These are phyloP conservation scores for Psidium friedrichsthalianum DNA, from an alignment of 345 rosid species.

Conservation along the genomic window DNA sequence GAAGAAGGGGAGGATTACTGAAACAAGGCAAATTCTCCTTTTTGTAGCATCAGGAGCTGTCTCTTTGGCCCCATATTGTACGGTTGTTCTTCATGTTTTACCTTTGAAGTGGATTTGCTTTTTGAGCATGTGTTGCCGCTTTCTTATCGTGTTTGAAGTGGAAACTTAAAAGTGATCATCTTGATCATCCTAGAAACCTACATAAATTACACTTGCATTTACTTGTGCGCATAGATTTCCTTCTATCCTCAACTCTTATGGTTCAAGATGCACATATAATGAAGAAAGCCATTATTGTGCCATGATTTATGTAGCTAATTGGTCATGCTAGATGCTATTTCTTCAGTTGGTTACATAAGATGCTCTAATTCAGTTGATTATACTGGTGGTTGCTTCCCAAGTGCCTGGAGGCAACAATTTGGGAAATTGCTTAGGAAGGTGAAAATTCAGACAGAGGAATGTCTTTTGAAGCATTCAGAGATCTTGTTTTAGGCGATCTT, in stretches of 20 bases:
- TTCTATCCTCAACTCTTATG: background rate
- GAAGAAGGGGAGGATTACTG: constrained; percentile 47
- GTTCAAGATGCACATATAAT: background rate
- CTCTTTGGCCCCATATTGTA: background rate
- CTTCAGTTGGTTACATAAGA: background rate
- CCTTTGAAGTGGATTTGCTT: background rate
- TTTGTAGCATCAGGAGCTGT: background rate
- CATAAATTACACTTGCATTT: background rate
- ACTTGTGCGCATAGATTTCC: background rate
- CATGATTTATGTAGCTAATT: background rate
- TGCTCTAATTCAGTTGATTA: background rate
- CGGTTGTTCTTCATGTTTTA: background rate
- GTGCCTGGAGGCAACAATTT: background rate
- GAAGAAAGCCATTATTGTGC: background rate
- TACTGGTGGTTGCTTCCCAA: background rate
- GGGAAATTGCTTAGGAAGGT: background rate
- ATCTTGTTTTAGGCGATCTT: background rate
- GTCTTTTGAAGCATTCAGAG: background rate
- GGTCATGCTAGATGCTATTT: background rate
- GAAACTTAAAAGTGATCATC: background rate
- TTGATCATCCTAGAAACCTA: background rate
- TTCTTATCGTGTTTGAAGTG: background rate
- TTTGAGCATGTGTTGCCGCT: background rate
- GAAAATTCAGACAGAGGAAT: background rate
- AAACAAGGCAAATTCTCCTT: background rate